A percentile compares a stretch with the other conserved stretches of the same genome.
phyloP scores from a whole-genome alignment of 179 eudicot genomes.

The Beta corolliflora region DNA sequence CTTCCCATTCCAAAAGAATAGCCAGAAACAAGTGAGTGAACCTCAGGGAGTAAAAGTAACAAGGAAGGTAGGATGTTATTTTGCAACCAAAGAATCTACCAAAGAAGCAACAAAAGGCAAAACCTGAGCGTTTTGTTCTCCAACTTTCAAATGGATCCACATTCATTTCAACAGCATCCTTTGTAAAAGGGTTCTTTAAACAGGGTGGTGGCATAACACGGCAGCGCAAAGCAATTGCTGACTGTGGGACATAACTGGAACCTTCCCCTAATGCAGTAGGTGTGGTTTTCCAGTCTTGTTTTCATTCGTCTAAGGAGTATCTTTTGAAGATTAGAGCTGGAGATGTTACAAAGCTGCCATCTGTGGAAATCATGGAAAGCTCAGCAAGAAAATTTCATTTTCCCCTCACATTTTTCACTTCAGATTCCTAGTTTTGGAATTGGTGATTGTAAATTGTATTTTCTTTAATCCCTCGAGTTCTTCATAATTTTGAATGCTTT shows the following conservation, averaged over 20 bases:
- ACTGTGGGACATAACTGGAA: constrained; percentile 62
- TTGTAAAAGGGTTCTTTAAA: constrained; percentile 70
- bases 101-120: constrained; percentile 14
- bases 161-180: constrained; percentile 45
- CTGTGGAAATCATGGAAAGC: constrained; percentile 30
- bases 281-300: constrained; percentile 34
- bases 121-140: constrained; percentile 81
- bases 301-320: constrained; percentile 40
- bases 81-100: neutral
- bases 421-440: too few species aligned
- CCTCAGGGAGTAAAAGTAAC: neutral
- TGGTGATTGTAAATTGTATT: too few species aligned
- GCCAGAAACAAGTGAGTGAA: neutral
- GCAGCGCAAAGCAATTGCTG: constrained; percentile 88
- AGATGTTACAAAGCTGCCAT: constrained; percentile 33
- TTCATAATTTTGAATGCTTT: too few species aligned
- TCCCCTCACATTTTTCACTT: too few species aligned
- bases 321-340: constrained; percentile 38
- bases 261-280: constrained; percentile 34
- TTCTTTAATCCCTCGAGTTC: too few species aligned
- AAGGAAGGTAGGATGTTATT: neutral
- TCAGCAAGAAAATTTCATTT: neutral
- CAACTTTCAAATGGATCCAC: constrained; percentile 64
- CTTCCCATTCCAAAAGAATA: neutral
- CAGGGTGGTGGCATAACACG: constrained; percentile 99